Percentiles rank a stretch among this genome's conserved stretches.
Evolutionary conservation across 2,329 filamentous ascomycete species (phyloP).

Genomic region (Ambrosiella xylebori): DNA sequence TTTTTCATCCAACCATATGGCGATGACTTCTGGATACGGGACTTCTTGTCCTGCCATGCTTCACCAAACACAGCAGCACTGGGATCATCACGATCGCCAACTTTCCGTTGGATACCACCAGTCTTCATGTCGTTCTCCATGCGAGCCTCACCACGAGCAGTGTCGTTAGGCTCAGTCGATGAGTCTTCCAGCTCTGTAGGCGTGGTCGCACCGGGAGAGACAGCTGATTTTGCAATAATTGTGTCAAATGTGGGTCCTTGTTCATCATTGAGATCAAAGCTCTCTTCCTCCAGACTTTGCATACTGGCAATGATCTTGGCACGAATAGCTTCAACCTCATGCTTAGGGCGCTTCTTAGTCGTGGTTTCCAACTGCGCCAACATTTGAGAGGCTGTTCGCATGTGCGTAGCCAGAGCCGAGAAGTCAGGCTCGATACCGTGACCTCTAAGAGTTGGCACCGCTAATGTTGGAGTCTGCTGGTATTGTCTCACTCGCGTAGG

Average conservation of each 20-base stretch:
- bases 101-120: constrained; percentile 58
- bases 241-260: constrained; percentile 61
- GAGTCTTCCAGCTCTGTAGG: constrained; percentile 7
- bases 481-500: constrained; percentile 29
- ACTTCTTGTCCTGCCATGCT: constrained; percentile 70
- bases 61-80: constrained; percentile 76
- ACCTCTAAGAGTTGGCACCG: constrained; percentile 23
- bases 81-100: constrained; percentile 64
- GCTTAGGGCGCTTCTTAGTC: constrained; percentile 60
- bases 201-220: constrained; percentile 24
- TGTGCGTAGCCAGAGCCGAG: constrained; percentile 67
- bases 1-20: constrained; percentile 83
- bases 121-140: constrained; percentile 88
- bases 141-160: constrained; percentile 53
- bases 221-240: constrained; percentile 59
- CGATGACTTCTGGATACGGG: constrained; percentile 66
- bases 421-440: constrained; percentile 58
- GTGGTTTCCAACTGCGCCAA: constrained; percentile 67
- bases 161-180: constrained; percentile 23
- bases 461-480: constrained; percentile 32
- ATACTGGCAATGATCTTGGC: constrained; percentile 81
- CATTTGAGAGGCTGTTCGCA: constrained; percentile 79
- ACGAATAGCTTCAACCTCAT: constrained; percentile 68
- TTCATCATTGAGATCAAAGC: constrained; percentile 58
- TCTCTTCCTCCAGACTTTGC: constrained; percentile 75